phyloP scores from a whole-genome alignment of 495 filamentous ascomycete species.

The Tuber calosporum region DNA sequence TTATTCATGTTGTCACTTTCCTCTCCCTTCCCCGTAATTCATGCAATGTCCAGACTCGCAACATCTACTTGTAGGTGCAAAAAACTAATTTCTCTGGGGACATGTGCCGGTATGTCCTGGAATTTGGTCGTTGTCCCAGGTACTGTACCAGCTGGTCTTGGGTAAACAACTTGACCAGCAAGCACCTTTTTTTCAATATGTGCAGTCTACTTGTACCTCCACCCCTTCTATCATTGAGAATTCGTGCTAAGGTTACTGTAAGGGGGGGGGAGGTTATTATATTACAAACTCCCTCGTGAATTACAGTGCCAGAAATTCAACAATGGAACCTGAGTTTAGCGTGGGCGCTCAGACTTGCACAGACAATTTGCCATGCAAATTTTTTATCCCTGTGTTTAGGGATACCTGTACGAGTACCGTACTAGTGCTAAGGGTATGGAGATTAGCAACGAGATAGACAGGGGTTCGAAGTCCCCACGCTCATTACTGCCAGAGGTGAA shows the following conservation, averaged over 20 bases:
- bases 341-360: too few species aligned
- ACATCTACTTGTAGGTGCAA: not conserved
- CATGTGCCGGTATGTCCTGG: not conserved
- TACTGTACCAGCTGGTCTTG: not conserved
- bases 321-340: too few species aligned
- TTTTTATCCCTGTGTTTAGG: too few species aligned
- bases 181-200: not conserved
- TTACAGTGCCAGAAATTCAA: too few species aligned
- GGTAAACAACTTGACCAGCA: not conserved
- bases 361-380: too few species aligned
- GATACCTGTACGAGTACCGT: too few species aligned
- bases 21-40: not conserved
- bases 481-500: too few species aligned
- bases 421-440: too few species aligned
- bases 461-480: too few species aligned
- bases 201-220: not conserved
- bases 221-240: not conserved
- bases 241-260: not conserved
- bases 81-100: not conserved
- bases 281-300: not conserved
- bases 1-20: not conserved
- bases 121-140: not conserved
- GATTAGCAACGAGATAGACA: too few species aligned
- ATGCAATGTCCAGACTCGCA: not conserved
- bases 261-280: not conserved